Base-by-base conservation (phyloP, 768 basidiomycete species). In the Boletus huronensis region DNA sequence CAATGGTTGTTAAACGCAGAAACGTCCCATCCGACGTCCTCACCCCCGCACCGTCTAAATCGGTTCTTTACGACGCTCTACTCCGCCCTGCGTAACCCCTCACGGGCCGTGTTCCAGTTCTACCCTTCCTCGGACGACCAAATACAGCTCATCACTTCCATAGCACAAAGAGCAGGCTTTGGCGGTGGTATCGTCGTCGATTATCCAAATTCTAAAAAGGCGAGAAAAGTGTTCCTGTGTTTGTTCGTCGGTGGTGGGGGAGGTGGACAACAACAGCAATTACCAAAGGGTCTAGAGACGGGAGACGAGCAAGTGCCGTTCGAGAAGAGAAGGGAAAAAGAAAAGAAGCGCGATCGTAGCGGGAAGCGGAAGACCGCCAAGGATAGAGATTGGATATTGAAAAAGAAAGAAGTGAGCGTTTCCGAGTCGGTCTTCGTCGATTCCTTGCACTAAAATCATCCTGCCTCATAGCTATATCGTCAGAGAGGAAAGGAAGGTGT, bases 1-100 rank as follows among this genome's bases (percentile, higher is more conserved):
- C 97, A 99, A 74, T 99, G 97, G 97, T 79, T 99, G 3, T 79
- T 98, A 54, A 99, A 98, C 70, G 95, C 96, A 25, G 97, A 98
- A 70, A 90, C 93, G 28, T 87, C 93, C 6, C 87, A 86, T 66
- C 89, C 82, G 53, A 93, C 86, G 44, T 95, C 91, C 53, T 95
- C 92, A 43, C 95, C 87, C 16, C 93, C 87, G 11, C 91, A 88
- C 70, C 90, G 84, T 62, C 82, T 87, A 52, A 84, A 77, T 58
- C 89, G 84, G 54, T 99, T 93, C 80, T 99, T 93, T 79, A 95
- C 90, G 31, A 93, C 93, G 10, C 79, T 96, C 26, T 88, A 94
- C 71, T 90, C 93, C 2, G 82, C 88, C 10, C 81, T 96, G 28
- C 81, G 86, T 47, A 92, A 90, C 67, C 91, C 91, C 11, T 87